Conservation (phyloP, 2,329 filamentous ascomycete species). For the Westerdykella ornata region DNA sequence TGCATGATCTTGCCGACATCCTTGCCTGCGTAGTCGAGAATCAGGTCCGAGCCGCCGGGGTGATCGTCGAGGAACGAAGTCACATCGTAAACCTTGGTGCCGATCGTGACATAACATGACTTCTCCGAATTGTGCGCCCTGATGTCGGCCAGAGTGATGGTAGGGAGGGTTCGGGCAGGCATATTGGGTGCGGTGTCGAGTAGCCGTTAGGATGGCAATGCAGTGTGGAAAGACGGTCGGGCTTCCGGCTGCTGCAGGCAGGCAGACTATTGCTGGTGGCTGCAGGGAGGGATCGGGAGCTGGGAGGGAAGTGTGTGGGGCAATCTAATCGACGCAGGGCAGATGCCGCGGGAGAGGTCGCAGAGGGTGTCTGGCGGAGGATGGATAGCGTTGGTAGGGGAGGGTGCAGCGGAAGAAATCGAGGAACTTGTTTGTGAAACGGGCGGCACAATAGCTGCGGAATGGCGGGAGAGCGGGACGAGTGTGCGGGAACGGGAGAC, state of each 20-base stretch:
- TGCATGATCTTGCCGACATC: constrained; percentile 77
- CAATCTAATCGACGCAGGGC: background rate
- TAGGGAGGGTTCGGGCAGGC: constrained; percentile 76
- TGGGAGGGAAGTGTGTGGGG: background rate
- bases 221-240: background rate
- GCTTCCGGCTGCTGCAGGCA: background rate
- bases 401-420: background rate
- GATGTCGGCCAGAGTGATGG: constrained; percentile 73
- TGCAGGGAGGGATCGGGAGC: background rate
- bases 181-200: constrained; percentile 44
- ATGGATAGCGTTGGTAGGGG: background rate
- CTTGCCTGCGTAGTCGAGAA: constrained; percentile 83
- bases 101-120: constrained; percentile 90
- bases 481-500: too few relatives aligned
- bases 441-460: too few relatives aligned
- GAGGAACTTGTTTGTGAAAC: too few relatives aligned
- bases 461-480: too few relatives aligned
- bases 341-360: background rate
- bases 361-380: background rate
- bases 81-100: constrained; percentile 87
- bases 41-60: constrained; percentile 80
- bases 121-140: constrained; percentile 69
- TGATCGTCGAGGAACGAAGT: constrained; percentile 87
- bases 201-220: background rate
- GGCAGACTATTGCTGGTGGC: background rate